Evolutionary conservation across 2,329 filamentous ascomycete species (phyloP), one percentile per base, ranked within the genome.

Genomic region (Hypoxylon sp.): DNA sequence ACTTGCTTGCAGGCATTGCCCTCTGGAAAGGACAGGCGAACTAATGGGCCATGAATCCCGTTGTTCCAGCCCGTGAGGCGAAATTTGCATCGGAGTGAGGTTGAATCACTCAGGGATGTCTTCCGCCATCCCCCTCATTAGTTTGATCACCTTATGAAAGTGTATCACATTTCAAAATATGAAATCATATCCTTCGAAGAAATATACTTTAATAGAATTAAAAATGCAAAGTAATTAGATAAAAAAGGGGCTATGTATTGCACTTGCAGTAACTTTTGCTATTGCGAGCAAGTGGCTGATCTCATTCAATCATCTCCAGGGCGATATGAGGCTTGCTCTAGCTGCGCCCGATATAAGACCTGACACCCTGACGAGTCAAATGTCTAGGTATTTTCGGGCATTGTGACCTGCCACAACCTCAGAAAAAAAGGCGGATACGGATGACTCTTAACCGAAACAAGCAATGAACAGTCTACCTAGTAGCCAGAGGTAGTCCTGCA

Each of bases 371-470:
- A 57, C 64, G 63, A 53, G 42, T 25, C 63, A 35, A 20, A 61
- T 51, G 42, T 40, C 20, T 50, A 44, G 40, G 51, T 61, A 63
- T 53, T 51, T 60, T 60, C 40, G 56, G 57, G 57, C 61, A 60
- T 50, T 59, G 57, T 64, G 53, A 60, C 66, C 61, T 61, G 61
- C 54, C 42, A 58, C 51, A 44, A 42, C 57, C 49, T 50, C 35
- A 57, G 50, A 58, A 61, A 20, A 20, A n/a, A 56, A 62, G 58
- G 64, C 66, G 61, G 71, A 58, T 68, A 61, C 64, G 69, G 71
- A 65, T 71, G 61, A 68, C 69, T 66, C 66, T 48, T 70, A 69
- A 65, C 66, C 66, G 58, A 73, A 71, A 69, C 61, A 64, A 66
- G 71, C 60, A 72, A 61, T 57, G 62, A 53, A 13, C 8, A 60